These are phyloP conservation scores for Anthracocystis setariae DNA, from an alignment of 1,284 basidiomycete genomes.

Conservation along the genomic window DNA sequence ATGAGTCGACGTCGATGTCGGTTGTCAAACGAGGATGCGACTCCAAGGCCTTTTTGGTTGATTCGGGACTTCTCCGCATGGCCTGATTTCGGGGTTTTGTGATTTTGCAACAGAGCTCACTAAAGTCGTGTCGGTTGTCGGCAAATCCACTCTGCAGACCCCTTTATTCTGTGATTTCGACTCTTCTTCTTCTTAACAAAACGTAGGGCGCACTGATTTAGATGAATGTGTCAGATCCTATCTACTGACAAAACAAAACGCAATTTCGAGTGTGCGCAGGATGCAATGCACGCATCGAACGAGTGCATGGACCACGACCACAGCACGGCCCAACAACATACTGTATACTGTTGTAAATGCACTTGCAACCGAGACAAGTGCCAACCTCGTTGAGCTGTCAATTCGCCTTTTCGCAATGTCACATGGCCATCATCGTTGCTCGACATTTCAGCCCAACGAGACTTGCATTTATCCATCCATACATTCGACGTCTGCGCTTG, in stretches of 20 bases:
- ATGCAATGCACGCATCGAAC: neutral
- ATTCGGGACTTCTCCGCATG: constrained; percentile 24
- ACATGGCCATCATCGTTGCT: too few relatives aligned
- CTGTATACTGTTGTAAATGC: too few relatives aligned
- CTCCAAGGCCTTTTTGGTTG: neutral
- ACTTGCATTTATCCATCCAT: too few relatives aligned
- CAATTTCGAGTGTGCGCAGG: too few relatives aligned
- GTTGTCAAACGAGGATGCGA: neutral
- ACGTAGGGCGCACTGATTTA: too few relatives aligned
- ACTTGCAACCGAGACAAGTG: too few relatives aligned
- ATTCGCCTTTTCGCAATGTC: constrained; percentile 4
- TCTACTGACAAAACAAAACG: too few relatives aligned
- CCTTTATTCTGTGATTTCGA: too few relatives aligned
- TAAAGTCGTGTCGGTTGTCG: too few relatives aligned
- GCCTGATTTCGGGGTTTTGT: constrained; percentile 8
- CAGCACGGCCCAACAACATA: neutral
- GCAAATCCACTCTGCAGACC: too few relatives aligned
- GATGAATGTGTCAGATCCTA: constrained; percentile 2
- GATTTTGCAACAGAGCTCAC: neutral
- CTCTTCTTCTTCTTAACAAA: neutral
- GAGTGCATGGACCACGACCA: constrained; percentile 31
- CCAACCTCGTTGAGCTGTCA: neutral
- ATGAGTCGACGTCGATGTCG: constrained; percentile 2
- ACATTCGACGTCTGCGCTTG: neutral
- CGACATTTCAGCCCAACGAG: too few relatives aligned